A percentile compares a stretch with the other conserved stretches of the same genome.
Conservation (phyloP, 176 grass and related monocot species). For the Musa beccarii region DNA sequence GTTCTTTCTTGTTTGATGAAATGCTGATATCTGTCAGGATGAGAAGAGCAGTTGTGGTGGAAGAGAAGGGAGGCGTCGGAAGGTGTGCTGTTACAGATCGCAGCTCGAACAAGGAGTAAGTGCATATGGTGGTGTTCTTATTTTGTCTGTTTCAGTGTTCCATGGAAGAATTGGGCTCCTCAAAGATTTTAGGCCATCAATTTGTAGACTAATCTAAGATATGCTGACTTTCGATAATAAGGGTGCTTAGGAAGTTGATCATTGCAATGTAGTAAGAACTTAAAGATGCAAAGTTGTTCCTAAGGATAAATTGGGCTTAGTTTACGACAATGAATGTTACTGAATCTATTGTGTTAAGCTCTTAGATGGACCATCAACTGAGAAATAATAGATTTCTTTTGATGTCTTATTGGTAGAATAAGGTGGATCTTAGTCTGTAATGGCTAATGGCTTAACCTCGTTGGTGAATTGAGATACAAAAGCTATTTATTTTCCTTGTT, state of each 20-base stretch:
- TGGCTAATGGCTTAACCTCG: neutral
- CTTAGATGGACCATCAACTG: too few species aligned
- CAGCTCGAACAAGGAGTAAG: conserved; percentile 78
- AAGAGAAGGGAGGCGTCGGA: conserved; percentile 33
- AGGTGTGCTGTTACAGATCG: conserved; percentile 41
- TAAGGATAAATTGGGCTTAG: neutral
- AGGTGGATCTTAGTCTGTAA: neutral
- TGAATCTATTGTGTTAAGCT: neutral
- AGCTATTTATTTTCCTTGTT: neutral
- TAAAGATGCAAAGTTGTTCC: too few species aligned
- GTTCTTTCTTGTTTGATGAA: neutral
- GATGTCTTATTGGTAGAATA: neutral
- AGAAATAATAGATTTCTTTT: too few species aligned
- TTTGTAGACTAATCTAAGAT: neutral
- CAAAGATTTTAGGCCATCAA: neutral
- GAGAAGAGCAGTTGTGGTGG: conserved; percentile 40
- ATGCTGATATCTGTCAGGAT: conserved; percentile 39
- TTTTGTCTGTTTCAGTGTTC: neutral
- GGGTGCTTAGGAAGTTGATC: neutral
- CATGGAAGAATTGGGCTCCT: neutral
- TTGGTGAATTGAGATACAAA: neutral
- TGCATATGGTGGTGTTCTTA: conserved; percentile 13
- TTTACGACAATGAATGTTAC: neutral
- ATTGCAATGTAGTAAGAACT: neutral
- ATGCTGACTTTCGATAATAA: neutral